These are phyloP conservation scores for Vitis hybrid DNA, from an alignment of 177 flowering plant genomes.

Conservation along the genomic window DNA sequence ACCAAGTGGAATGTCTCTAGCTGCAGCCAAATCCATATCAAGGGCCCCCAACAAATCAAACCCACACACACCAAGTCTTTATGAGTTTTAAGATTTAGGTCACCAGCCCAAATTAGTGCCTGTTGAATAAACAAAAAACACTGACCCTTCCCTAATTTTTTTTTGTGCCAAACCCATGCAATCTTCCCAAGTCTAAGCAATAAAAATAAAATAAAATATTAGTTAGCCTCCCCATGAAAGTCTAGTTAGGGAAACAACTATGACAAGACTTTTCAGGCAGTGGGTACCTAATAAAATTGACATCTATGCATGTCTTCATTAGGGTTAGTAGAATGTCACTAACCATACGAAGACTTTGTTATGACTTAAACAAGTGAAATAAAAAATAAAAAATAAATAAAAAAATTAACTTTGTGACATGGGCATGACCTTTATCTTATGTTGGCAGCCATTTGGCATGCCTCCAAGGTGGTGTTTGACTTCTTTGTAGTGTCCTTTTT, in stretches of 20 bases:
- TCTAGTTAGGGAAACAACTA: constrained; percentile 28
- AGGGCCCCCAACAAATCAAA: neutral
- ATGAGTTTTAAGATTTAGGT: constrained; percentile 25
- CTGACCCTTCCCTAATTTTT: neutral
- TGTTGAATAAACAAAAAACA: constrained; percentile 3
- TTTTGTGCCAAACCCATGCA: constrained; percentile 21
- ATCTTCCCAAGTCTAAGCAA: constrained; percentile 10
- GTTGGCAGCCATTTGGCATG: no score
- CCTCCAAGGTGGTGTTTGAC: no score
- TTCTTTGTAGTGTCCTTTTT: no score
- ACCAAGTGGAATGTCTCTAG: constrained; percentile 12
- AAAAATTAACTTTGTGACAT: neutral
- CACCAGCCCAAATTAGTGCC: constrained; percentile 18
- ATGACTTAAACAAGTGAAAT: constrained; percentile 13
- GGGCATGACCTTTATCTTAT: no score
- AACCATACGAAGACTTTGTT: constrained; percentile 25
- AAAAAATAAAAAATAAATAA: neutral
- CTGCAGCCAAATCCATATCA: constrained; percentile 1
- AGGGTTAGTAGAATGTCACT: constrained; percentile 27
- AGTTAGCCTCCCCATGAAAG: constrained; percentile 2
- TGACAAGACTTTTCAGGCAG: constrained; percentile 8
- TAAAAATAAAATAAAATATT: constrained; percentile 6
- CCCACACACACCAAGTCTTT: constrained; percentile 2
- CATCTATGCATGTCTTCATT: constrained; percentile 6
- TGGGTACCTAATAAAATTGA: constrained; percentile 24